Base-by-base conservation (phyloP, 2,329 filamentous ascomycete genomes). In the Colletotrichum sp. region DNA sequence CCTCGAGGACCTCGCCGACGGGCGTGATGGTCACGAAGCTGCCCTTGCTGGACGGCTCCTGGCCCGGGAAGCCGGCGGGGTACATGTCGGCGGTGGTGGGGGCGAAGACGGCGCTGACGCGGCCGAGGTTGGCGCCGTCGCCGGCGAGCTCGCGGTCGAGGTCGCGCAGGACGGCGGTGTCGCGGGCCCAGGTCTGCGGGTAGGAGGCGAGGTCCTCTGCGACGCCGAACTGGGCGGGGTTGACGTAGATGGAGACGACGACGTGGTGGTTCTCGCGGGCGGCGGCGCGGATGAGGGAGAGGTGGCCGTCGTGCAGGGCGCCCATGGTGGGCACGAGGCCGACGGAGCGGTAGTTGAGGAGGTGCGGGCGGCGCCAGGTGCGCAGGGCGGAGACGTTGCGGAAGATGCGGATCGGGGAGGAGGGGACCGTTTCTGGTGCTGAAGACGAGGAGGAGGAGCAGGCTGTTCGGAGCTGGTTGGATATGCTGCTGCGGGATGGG, bases 251-350 rank as follows among this genome's bases (percentile, higher is more conserved):
- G 82, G 94, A 96, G 72, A 99, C 95, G 77, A 98, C 93, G 72
- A 99, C 95, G 80, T 96, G 91, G 79, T 95, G 94, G 86, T 96
- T 97, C 81, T 98, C 95, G 64, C 89, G 88, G 2, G 96, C 96
- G 5, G 97, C 97, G 80, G 93, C 91, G 75, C 95, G 94, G 81
- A 98, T 94, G 27, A 99, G 90, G 5, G 95, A 94, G 68, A 98
- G 86, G 86, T 99, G 97, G 55, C 97, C 97, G 71, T 93, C 91
- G 85, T 99, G 97, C n/a, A 99, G 90, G 66, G 97, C 97, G 78
- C 97, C 97, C 97, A 99, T 99, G 36, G 97, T 99, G 2, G 97
- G 97, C 44, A 99, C 96, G 32, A 99, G 92, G 75, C 94, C 95
- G 74, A 99, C 93, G 61, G 93, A 93, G 73, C 93, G 92, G 80